Percentiles rank a stretch among this genome's conserved stretches.
phyloP scores from a whole-genome alignment of 306 rosid species.

The Biancaea sappan region DNA sequence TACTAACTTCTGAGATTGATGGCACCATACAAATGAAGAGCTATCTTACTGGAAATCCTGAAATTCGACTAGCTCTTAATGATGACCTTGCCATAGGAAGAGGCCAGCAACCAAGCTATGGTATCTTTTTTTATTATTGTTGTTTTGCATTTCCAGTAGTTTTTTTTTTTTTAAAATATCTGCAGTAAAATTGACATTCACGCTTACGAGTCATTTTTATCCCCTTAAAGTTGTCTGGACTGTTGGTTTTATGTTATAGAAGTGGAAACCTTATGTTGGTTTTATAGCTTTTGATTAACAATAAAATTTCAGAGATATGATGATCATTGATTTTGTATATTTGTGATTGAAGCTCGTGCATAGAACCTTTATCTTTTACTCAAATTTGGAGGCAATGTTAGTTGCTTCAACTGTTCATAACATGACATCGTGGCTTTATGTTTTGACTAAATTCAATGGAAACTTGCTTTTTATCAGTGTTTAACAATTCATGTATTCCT shows the following conservation, averaged over 20 bases:
- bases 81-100: slow-evolving; percentile 82
- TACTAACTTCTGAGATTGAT: slow-evolving; percentile 89
- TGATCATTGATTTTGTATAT: slow-evolving; percentile 4
- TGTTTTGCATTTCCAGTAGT: slow-evolving; percentile 25
- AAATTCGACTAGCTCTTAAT: slow-evolving; percentile 82
- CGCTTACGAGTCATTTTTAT: slow-evolving; percentile 29
- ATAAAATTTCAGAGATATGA: slow-evolving; percentile 15
- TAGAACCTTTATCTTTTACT: not conserved
- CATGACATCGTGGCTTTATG: slow-evolving; percentile 20
- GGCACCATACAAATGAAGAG: slow-evolving; percentile 97
- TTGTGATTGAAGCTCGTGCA: slow-evolving; percentile 11
- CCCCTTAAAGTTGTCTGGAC: slow-evolving; percentile 7
- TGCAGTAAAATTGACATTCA: slow-evolving; percentile 9
- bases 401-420: slow-evolving; percentile 25
- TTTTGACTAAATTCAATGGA: slow-evolving; percentile 22
- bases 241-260: slow-evolving; percentile 16
- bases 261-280: not conserved
- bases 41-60: slow-evolving; percentile 87
- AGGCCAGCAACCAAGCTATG: slow-evolving; percentile 55
- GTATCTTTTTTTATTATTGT: slow-evolving; percentile 38
- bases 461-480: slow-evolving; percentile 29
- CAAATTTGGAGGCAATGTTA: slow-evolving; percentile 15
- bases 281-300: slow-evolving; percentile 28
- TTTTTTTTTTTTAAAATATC: not conserved
- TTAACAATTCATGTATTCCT: not conserved